phyloP scores from a whole-genome alignment of 2,329 filamentous ascomycete genomes.

The Pseudogymnoascus sp. region DNA sequence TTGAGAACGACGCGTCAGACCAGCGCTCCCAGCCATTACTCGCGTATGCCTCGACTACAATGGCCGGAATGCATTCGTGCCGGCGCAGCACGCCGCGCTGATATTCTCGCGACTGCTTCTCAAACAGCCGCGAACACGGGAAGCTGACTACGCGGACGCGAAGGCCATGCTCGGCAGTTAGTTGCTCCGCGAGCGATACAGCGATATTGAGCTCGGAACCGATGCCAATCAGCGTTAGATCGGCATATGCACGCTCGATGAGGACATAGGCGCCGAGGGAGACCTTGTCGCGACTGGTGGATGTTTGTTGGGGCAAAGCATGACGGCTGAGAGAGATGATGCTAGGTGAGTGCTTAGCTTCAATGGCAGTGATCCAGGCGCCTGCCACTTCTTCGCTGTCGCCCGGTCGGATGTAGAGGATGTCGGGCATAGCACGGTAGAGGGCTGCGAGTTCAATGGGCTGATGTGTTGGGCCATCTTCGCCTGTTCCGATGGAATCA shows the following conservation, averaged over 20 bases:
- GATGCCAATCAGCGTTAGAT: constrained; percentile 38
- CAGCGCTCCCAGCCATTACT: constrained; percentile 53
- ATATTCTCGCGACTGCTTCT: constrained; percentile 37
- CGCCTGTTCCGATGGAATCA: constrained; percentile 51
- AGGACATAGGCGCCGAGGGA: constrained; percentile 40
- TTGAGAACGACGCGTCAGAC: constrained; percentile 46
- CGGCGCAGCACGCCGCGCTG: constrained; percentile 38
- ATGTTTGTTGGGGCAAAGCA: constrained; percentile 33
- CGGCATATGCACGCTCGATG: constrained; percentile 36
- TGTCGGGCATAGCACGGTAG: constrained; percentile 55
- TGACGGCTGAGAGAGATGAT: constrained; percentile 45
- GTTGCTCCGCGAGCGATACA: constrained; percentile 33
- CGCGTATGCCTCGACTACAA: constrained; percentile 56
- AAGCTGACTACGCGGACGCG: constrained; percentile 37
- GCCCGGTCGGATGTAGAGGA: constrained; percentile 51
- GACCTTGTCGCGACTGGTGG: constrained; percentile 35
- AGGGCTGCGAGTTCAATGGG: constrained; percentile 40
- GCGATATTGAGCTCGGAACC: constrained; percentile 36
- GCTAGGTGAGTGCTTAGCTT: constrained; percentile 34
- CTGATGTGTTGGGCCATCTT: constrained; percentile 42
- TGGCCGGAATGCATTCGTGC: constrained; percentile 36
- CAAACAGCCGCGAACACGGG: constrained; percentile 39
- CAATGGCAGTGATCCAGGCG: constrained; percentile 44
- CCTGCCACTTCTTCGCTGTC: constrained; percentile 52
- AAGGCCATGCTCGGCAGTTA: constrained; percentile 32